Conservation (phyloP, 306 rosid species). For the Rubus idaeus region DNA sequence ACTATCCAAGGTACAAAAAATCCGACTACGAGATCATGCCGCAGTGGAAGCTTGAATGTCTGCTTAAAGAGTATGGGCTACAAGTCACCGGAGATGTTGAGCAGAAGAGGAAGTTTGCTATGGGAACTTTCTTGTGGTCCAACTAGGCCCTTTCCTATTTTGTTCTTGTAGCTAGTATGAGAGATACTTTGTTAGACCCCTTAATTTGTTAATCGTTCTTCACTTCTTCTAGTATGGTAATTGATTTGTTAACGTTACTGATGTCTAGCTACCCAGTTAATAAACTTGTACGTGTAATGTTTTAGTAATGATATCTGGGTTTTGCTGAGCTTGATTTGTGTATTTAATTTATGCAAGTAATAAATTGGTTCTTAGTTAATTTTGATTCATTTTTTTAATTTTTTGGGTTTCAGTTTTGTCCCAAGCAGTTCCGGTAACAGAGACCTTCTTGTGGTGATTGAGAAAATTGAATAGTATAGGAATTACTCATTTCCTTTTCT, state of each 20-base stretch:
- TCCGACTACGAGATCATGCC: conserved; percentile 65
- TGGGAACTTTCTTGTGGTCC: conserved; percentile 64
- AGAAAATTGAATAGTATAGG: background rate
- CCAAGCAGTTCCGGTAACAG: too few relatives aligned
- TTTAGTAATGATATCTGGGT: background rate
- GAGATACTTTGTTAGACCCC: background rate
- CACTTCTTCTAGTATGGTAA: background rate
- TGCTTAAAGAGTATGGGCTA: conserved; percentile 59
- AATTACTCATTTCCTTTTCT: background rate
- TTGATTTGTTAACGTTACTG: background rate
- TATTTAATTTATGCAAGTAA: background rate
- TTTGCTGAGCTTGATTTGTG: background rate
- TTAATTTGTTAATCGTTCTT: background rate
- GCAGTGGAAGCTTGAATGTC: conserved; percentile 63
- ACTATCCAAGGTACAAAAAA: conserved; percentile 59
- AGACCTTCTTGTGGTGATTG: background rate
- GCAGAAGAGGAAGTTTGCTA: conserved; percentile 56
- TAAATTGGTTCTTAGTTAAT: background rate
- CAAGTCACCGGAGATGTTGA: conserved; percentile 49
- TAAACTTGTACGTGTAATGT: background rate
- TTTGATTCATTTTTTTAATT: background rate
- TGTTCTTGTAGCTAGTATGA: background rate
- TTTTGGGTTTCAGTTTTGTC: background rate
- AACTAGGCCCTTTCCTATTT: background rate
- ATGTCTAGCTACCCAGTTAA: background rate